These are phyloP conservation scores for Geotrichum klebahnii DNA, from an alignment of 1,139 yeast genomes.

Conservation along the genomic window DNA sequence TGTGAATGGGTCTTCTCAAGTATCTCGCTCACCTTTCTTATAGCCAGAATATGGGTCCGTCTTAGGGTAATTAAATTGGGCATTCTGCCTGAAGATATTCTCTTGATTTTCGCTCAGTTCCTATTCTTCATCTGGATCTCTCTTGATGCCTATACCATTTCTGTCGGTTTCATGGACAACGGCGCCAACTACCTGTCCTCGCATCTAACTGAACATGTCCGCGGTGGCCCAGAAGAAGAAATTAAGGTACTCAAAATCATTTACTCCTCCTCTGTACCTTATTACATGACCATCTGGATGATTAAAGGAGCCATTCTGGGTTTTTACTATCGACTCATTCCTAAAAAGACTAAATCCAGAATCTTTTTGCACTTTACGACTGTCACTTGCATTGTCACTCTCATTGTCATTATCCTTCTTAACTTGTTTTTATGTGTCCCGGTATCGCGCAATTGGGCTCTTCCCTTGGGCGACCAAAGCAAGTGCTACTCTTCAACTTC, in stretches of 20 bases:
- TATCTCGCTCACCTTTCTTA: constrained; percentile 25
- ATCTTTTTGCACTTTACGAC: constrained; percentile 28
- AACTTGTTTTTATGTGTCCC: constrained; percentile 34
- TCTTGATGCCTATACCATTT: constrained; percentile 30
- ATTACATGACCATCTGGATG: constrained; percentile 34
- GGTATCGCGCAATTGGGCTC: constrained; percentile 33
- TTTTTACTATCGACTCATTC: constrained; percentile 33
- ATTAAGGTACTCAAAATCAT: constrained; percentile 30
- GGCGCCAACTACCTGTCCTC: constrained; percentile 30
- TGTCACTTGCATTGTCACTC: constrained; percentile 23
- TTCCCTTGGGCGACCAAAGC: constrained; percentile 23
- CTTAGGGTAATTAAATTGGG: constrained; percentile 29
- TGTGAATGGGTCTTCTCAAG: constrained; percentile 32
- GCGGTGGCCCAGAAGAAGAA: constrained; percentile 25
- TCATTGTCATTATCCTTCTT: constrained; percentile 28
- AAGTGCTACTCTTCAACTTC: constrained; percentile 35
- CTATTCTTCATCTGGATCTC: constrained; percentile 34
- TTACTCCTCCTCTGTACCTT: constrained; percentile 34
- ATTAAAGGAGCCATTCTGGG: constrained; percentile 35
- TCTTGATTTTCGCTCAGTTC: constrained; percentile 30
- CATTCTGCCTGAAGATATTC: constrained; percentile 33
- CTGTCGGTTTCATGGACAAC: constrained; percentile 34
- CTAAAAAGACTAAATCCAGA: constrained; percentile 30
- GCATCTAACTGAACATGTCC: constrained; percentile 25
- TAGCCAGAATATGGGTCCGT: constrained; percentile 31